These are phyloP conservation scores for Chloranthus sessilifolius DNA, from an alignment of 164 flowering plant genomes.

Conservation along the genomic window DNA sequence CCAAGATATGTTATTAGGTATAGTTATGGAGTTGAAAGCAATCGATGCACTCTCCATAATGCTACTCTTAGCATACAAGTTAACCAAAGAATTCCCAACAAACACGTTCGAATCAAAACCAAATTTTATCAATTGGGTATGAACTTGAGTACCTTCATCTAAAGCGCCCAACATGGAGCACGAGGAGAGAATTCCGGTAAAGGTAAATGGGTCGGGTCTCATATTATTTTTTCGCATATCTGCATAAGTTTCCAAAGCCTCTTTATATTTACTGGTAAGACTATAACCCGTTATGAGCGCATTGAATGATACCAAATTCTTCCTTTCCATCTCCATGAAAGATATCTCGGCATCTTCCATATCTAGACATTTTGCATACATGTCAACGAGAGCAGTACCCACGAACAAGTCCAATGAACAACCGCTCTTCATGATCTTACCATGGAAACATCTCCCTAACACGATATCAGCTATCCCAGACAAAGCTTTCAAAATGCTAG, in stretches of 20 bases:
- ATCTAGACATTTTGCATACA: constrained; percentile 5
- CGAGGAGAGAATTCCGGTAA: constrained; percentile 8
- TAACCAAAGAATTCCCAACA: constrained; percentile 10
- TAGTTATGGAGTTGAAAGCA: constrained; percentile 1
- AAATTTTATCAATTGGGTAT: constrained; percentile 8
- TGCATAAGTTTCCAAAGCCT: neutral
- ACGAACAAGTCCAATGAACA: constrained; percentile 6
- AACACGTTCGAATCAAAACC: constrained; percentile 9
- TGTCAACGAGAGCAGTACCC: constrained; percentile 12
- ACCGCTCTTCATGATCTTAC: constrained; percentile 6
- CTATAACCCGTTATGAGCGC: constrained; percentile 8
- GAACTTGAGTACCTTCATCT: constrained; percentile 9
- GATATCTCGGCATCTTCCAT: constrained; percentile 5
- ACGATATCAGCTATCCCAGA: constrained; percentile 2
- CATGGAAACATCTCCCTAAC: constrained; percentile 5
- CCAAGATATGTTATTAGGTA: constrained; percentile 6
- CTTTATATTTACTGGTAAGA: constrained; percentile 1
- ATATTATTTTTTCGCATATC: constrained; percentile 5
- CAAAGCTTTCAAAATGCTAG: constrained; percentile 9
- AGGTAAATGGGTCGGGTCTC: constrained; percentile 8
- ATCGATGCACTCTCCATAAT: constrained; percentile 4
- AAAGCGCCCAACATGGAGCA: constrained; percentile 1
- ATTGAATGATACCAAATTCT: constrained; percentile 11
- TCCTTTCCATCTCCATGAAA: constrained; percentile 6
- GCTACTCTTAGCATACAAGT: constrained; percentile 5